Evolutionary conservation across 2,329 filamentous ascomycete species (phyloP), one percentile per base, ranked within the genome.

Genomic region (Ophiostoma quercus): DNA sequence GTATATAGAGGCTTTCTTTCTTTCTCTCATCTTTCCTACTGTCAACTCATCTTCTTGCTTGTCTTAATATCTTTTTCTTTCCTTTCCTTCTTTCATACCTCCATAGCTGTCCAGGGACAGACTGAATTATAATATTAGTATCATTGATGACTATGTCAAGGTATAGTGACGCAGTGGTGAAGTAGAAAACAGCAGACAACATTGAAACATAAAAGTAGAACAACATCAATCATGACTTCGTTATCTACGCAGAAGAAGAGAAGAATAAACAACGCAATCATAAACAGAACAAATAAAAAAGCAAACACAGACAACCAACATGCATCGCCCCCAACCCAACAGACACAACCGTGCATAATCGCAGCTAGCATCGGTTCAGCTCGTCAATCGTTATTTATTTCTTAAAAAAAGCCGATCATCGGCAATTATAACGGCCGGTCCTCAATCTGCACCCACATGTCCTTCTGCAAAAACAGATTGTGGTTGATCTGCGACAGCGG

Each of bases 371-470:
- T 19, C 37, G 3, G 3, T 39, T 6, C 6, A 29, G 2, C 25
- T 29, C 25, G 25, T 2, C 25, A 29, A 29, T 29, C 25, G n/a
- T n/a, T n/a, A n/a, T n/a, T n/a, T n/a, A n/a, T n/a, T n/a, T n/a
- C n/a, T n/a, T n/a, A n/a, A n/a, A n/a, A n/a, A n/a, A 29, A 29
- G 25, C 25, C 25, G 25, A 29, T 29, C 2, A 29, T 29, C 25
- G 25, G 25, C n/a, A n/a, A 29, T 29, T 29, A 29, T 29, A 29
- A 29, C 25, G 25, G 25, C 39, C 72, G 62, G 54, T 74, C 74
- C 2, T 73, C 73, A 5, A 75, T 72, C 47, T 71, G 70, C 47
- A 77, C 74, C 75, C 75, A 76, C 74, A 77, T 76, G 43, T 76
- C 73, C 34, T 75, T 74, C 34, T 77, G 75, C 65, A 77, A 70